Evolutionary conservation across 2,329 filamentous ascomycete genomes (phyloP).

Genomic region (Ciborinia camelliae): DNA sequence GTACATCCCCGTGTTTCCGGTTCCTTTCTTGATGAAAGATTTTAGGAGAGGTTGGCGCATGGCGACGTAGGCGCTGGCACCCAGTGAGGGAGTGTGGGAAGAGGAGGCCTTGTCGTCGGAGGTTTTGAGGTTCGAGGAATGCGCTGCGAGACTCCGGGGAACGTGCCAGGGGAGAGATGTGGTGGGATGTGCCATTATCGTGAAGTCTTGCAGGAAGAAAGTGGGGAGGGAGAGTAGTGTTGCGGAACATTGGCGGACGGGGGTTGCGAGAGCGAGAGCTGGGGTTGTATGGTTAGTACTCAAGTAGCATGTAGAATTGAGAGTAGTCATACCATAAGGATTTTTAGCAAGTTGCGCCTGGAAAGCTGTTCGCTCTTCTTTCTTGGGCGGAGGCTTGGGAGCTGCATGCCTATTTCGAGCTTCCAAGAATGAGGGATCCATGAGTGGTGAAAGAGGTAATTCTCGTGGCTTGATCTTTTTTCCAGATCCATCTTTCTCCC

Average conservation of each 20-base stretch:
- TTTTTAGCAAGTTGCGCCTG: conserved; percentile 59
- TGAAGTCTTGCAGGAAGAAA: conserved; percentile 62
- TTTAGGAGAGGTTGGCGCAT: conserved; percentile 16
- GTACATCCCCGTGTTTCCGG: neutral
- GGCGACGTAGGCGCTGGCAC: conserved; percentile 20
- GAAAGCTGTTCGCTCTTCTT: conserved; percentile 45
- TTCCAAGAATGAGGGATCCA: conserved; percentile 43
- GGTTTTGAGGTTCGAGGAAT: neutral
- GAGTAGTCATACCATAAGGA: conserved; percentile 47
- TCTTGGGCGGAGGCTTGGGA: conserved; percentile 37
- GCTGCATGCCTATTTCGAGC: conserved; percentile 35
- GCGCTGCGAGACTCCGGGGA: conserved; percentile 43
- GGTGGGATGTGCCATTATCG: conserved; percentile 52
- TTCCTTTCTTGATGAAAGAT: neutral
- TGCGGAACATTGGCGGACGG: conserved; percentile 54
- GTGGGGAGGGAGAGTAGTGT: conserved; percentile 51
- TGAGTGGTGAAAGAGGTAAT: conserved; percentile 47
- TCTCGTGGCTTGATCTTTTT: conserved; percentile 16
- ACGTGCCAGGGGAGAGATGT: conserved; percentile 54
- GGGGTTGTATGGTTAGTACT: neutral
- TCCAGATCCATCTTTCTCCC: neutral
- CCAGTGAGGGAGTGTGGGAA: conserved; percentile 4
- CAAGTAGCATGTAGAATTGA: neutral
- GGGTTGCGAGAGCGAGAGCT: conserved; percentile 57
- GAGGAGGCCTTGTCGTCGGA: neutral